Evolutionary conservation across 78 protist genomes (phyloP).

Genomic region (Mantamonas sphyraenae): DNA sequence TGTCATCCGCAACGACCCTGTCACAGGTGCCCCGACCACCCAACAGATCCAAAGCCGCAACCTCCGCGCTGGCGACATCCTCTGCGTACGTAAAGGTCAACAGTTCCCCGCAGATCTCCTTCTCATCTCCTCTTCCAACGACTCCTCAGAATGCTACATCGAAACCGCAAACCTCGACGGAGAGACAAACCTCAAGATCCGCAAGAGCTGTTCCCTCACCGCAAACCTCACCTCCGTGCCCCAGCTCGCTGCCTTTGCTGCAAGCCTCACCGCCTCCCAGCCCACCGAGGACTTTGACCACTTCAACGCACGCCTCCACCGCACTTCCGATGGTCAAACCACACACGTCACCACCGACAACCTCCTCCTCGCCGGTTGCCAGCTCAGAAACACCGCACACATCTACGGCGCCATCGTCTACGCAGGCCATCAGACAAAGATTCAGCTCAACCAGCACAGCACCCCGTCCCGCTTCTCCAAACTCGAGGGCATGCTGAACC

Average conservation of each 20-base stretch:
- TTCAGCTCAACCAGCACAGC: slow-evolving; percentile 13
- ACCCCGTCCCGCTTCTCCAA: slow-evolving; percentile 2
- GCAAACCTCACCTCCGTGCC: neutral
- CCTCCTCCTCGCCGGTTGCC: slow-evolving; percentile 19
- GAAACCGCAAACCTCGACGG: slow-evolving; percentile 80
- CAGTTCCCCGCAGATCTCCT: slow-evolving; percentile 27
- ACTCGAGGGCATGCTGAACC: slow-evolving; percentile 14
- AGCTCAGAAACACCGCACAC: slow-evolving; percentile 24
- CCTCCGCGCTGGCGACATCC: slow-evolving; percentile 16
- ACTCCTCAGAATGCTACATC: too few species aligned
- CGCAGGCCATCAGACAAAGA: slow-evolving; percentile 33
- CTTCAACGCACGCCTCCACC: slow-evolving; percentile 3
- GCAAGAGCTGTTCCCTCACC: neutral
- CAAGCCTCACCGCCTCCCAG: neutral
- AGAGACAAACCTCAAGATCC: slow-evolving; percentile 45
- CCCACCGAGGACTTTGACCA: slow-evolving; percentile 5
- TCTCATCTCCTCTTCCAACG: slow-evolving; percentile 14
- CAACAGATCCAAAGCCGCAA: too few species aligned
- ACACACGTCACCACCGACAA: neutral
- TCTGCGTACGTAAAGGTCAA: slow-evolving; percentile 1
- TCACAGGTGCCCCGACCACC: neutral
- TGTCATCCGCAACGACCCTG: neutral
- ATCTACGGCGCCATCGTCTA: slow-evolving; percentile 22
- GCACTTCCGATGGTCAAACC: neutral
- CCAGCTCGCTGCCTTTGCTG: neutral